These are phyloP conservation scores for Peronospora belbahrii DNA, from an alignment of 352 stramenopile genomes.

Conservation along the genomic window DNA sequence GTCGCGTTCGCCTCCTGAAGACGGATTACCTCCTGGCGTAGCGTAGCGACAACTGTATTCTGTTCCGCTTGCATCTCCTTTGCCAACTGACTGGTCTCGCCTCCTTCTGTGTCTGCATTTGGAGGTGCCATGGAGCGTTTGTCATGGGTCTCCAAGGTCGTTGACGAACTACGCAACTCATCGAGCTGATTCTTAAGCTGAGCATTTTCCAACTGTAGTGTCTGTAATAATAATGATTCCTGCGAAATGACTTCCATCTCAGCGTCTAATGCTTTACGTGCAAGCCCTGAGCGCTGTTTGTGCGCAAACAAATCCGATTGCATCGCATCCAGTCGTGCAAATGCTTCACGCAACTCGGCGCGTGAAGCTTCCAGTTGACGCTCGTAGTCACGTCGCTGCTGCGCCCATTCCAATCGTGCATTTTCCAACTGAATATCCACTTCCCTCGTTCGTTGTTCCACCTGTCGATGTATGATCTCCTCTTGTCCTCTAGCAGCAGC, in stretches of 20 bases:
- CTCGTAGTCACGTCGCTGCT: slow-evolving; percentile 76
- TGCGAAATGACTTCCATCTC: slow-evolving; percentile 88
- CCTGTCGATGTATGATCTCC: slow-evolving; percentile 47
- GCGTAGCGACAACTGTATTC: slow-evolving; percentile 34
- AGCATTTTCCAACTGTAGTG: slow-evolving; percentile 72
- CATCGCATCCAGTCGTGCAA: slow-evolving; percentile 79
- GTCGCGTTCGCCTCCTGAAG: slow-evolving; percentile 43
- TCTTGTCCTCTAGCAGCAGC: slow-evolving; percentile 73
- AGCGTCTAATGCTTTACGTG: slow-evolving; percentile 52
- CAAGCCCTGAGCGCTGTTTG: slow-evolving; percentile 67
- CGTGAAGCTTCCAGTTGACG: slow-evolving; percentile 53
- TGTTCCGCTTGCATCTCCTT: slow-evolving; percentile 47
- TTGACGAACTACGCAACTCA: slow-evolving; percentile 38
- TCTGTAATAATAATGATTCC: slow-evolving; percentile 69
- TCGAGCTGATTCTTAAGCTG: slow-evolving; percentile 85
- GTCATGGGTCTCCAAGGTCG: slow-evolving; percentile 9
- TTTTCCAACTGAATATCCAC: slow-evolving; percentile 58
- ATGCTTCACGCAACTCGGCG: slow-evolving; percentile 51
- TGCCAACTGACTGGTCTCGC: slow-evolving; percentile 11
- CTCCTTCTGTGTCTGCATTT: slow-evolving; percentile 4
- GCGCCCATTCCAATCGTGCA: slow-evolving; percentile 63
- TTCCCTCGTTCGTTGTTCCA: slow-evolving; percentile 50
- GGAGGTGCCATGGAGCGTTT: slow-evolving; percentile 1
- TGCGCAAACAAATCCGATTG: slow-evolving; percentile 88
- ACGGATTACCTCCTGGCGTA: slow-evolving; percentile 53